Conservation (phyloP, 1,284 basidiomycete species). For the Sanghuangporus sanghuang region DNA sequence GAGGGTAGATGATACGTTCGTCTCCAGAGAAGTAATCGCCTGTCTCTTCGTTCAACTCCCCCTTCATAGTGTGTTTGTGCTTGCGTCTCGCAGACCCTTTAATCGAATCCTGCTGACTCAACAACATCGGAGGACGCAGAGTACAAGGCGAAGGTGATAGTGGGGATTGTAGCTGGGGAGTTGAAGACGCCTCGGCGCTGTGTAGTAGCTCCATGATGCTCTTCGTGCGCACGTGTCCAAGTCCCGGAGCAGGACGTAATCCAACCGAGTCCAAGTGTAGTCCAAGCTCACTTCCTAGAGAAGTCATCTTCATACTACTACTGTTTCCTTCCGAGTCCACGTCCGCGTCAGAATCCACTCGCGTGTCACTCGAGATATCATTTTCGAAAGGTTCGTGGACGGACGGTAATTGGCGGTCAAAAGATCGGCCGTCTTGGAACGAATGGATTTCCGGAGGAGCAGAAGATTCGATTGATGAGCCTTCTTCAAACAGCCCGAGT, state of each 20-base stretch:
- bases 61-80: background rate
- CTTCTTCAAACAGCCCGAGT: slow-evolving; percentile 54
- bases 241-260: slow-evolving; percentile 34
- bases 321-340: background rate
- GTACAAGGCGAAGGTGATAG: background rate
- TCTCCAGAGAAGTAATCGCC: background rate
- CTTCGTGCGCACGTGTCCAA: slow-evolving; percentile 39
- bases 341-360: background rate
- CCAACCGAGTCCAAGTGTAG: slow-evolving; percentile 23
- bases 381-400: background rate
- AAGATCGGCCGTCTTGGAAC: background rate
- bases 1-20: slow-evolving; percentile 2
- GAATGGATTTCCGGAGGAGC: slow-evolving; percentile 1
- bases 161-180: background rate
- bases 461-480: background rate
- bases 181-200: slow-evolving; percentile 6
- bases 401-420: background rate
- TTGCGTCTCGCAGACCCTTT: background rate
- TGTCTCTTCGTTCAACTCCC: background rate
- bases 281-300: slow-evolving; percentile 54
- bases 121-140: background rate
- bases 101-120: background rate
- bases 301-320: slow-evolving; percentile 21
- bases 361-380: background rate
- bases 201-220: slow-evolving; percentile 46